These are phyloP conservation scores for Umbelopsis ramanniana DNA, from an alignment of 192 early-diverging fungal species.

Conservation along the genomic window DNA sequence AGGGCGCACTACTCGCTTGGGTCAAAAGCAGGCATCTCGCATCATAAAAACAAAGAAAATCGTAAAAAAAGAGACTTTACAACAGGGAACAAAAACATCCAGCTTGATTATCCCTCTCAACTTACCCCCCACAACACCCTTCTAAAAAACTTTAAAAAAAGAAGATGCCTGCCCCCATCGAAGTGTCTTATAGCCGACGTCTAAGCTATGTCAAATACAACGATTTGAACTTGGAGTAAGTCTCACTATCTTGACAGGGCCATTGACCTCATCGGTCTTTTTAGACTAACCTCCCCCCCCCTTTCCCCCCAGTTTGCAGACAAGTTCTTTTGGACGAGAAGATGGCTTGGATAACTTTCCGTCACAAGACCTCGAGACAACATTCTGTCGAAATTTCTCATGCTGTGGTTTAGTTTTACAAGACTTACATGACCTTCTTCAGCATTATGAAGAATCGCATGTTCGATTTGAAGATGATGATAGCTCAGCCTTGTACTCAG, in stretches of 20 bases:
- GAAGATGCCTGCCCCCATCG: slow-evolving; percentile 21
- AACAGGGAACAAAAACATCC: not conserved
- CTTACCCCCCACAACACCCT: not conserved
- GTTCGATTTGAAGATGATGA: slow-evolving; percentile 89
- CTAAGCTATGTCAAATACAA: slow-evolving; percentile 20
- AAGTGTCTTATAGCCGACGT: slow-evolving; percentile 18
- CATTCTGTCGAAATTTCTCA: slow-evolving; percentile 93
- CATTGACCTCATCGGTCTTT: not conserved
- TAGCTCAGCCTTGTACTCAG: slow-evolving; percentile 48
- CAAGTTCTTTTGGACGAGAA: not conserved
- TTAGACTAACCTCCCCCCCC: not conserved
- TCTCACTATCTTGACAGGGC: not conserved
- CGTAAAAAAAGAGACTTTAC: not conserved
- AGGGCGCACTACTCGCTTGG: slow-evolving; percentile 10
- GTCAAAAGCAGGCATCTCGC: slow-evolving; percentile 18
- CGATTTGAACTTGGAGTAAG: slow-evolving; percentile 18
- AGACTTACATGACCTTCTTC: slow-evolving; percentile 92
- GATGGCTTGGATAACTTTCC: slow-evolving; percentile 39
- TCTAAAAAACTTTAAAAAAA: not conserved
- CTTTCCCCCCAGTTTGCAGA: not conserved
- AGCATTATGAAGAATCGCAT: slow-evolving; percentile 97
- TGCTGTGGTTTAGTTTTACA: slow-evolving; percentile 91
- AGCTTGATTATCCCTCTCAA: not conserved
- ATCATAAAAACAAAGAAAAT: not conserved
- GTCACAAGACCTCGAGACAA: slow-evolving; percentile 79